Percentiles rank a stretch among this genome's conserved stretches.
phyloP scores from a whole-genome alignment of 148 eudicot species.

The Rhododendron griersonianum region DNA sequence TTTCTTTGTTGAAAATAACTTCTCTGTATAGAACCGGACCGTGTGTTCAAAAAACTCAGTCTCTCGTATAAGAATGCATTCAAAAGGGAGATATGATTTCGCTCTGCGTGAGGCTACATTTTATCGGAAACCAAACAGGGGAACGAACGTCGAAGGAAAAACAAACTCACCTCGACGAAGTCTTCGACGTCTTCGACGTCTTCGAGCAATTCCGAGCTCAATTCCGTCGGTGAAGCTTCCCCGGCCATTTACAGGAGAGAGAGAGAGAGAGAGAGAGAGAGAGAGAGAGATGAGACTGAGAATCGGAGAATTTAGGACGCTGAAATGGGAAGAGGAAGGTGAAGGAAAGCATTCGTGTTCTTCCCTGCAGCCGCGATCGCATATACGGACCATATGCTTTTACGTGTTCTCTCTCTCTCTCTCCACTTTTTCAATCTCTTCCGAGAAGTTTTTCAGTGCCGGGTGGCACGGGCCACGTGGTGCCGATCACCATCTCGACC shows the following conservation, averaged over 20 bases:
- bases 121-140: background rate
- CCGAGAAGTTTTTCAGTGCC: too few relatives aligned
- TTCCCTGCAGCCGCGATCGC: conserved; percentile 44
- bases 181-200: conserved; percentile 87
- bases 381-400: conserved; percentile 57
- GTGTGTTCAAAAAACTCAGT: background rate
- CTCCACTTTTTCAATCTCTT: background rate
- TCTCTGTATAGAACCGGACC: background rate
- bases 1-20: background rate
- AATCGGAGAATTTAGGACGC: background rate
- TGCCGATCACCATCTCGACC: too few relatives aligned
- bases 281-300: background rate
- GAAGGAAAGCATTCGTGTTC: conserved; percentile 35
- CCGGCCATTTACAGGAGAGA: conserved; percentile 24
- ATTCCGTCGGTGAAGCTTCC: conserved; percentile 22
- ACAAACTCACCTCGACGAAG: conserved; percentile 55
- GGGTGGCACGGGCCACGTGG: too few relatives aligned
- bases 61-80: background rate
- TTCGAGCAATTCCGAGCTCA: conserved; percentile 45
- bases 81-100: background rate
- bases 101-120: background rate
- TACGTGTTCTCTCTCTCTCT: conserved; percentile 51
- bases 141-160: background rate
- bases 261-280: background rate
- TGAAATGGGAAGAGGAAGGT: background rate